These are phyloP conservation scores for Zygotorulaspora danielsina DNA, from an alignment of 805 yeast genomes.

Conservation along the genomic window DNA sequence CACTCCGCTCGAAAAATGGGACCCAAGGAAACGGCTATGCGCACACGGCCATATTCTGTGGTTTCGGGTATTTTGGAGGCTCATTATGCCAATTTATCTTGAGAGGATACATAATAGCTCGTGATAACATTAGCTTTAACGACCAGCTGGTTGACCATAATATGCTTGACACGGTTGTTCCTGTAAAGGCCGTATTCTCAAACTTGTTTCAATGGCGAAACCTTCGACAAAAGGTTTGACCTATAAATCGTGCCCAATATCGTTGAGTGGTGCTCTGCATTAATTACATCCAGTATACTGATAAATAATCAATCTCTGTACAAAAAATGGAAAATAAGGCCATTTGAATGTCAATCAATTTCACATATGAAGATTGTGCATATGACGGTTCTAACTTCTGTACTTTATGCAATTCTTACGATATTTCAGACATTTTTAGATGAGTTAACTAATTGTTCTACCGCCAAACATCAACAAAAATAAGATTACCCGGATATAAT, in stretches of 20 bases:
- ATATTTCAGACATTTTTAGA: no score
- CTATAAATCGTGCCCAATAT: no score
- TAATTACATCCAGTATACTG: no score
- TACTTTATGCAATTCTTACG: no score
- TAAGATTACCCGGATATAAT: neutral
- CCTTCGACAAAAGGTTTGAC: neutral
- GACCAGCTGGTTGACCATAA: neutral
- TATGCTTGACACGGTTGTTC: neutral
- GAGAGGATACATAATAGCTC: conserved; percentile 53
- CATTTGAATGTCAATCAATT: no score
- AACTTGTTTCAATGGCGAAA: neutral
- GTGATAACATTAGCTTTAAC: conserved; percentile 37
- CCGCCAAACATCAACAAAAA: no score
- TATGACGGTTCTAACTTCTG: no score
- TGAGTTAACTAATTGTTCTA: no score
- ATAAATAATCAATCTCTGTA: no score
- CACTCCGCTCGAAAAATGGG: conserved; percentile 36
- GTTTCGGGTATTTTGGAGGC: conserved; percentile 46
- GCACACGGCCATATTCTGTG: conserved; percentile 55
- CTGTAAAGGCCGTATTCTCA: neutral
- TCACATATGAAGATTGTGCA: no score
- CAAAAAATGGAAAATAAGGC: no score
- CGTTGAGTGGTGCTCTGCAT: no score
- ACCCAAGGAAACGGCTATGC: conserved; percentile 40
- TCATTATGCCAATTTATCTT: conserved; percentile 40